Percentiles rank a stretch among this genome's conserved stretches.
Conservation (phyloP, 73 alveolate species). For the Breviolum minutum region DNA sequence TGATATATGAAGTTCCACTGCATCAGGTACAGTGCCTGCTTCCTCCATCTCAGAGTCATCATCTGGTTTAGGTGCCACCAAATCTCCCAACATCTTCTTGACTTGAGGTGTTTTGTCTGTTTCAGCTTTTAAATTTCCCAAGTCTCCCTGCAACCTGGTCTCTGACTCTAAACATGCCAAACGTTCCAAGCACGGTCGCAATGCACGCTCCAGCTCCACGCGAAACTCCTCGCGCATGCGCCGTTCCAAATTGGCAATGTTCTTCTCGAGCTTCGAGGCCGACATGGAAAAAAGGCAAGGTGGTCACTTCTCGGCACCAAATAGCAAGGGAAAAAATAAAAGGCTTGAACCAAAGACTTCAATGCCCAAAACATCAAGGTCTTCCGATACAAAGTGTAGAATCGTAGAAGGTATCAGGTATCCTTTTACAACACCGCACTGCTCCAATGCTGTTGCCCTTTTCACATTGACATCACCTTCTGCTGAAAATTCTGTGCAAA, state of each 20-base stretch:
- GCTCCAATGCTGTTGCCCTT: too few species aligned
- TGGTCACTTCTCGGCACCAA: too few species aligned
- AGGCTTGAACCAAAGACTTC: too few species aligned
- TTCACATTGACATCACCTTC: too few species aligned
- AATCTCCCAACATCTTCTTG: conserved; percentile 35
- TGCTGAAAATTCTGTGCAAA: too few species aligned
- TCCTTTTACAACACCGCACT: too few species aligned
- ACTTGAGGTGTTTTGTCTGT: background rate
- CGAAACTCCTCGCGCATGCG: conserved; percentile 53
- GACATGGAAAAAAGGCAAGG: background rate
- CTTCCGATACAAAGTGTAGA: too few species aligned
- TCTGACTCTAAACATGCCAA: background rate
- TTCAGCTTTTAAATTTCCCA: background rate
- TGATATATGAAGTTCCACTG: background rate
- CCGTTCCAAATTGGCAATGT: conserved; percentile 78
- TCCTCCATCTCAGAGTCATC: background rate
- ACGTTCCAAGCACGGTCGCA: conserved; percentile 23
- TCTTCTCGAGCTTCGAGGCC: conserved; percentile 75
- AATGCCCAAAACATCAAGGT: too few species aligned
- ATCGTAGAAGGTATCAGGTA: too few species aligned
- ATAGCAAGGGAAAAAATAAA: too few species aligned
- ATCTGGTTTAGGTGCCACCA: background rate
- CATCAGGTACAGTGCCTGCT: background rate
- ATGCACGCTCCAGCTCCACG: background rate
- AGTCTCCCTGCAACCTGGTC: background rate